A percentile compares a stretch with the other conserved stretches of the same genome.
Evolutionary conservation across 306 rosid genomes (phyloP).

Genomic region (Quercus wislizeni): DNA sequence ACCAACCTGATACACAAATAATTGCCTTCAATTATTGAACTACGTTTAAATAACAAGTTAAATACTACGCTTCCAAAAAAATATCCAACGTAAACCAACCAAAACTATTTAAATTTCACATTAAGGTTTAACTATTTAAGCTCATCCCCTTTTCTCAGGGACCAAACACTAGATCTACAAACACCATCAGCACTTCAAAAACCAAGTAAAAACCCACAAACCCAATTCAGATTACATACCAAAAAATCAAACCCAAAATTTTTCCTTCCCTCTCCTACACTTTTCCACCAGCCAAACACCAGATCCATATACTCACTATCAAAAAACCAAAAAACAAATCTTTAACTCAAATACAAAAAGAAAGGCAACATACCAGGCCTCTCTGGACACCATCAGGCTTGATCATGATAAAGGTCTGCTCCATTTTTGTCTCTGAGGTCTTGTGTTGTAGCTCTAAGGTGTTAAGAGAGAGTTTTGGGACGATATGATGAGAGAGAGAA

Average conservation of each 20-base stretch:
- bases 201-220: neutral
- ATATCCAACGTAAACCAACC: neutral
- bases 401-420: constrained; percentile 86
- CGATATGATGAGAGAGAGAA: neutral
- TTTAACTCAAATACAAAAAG: neutral
- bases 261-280: neutral
- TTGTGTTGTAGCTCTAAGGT: neutral
- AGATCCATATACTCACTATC: neutral
- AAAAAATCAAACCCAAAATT: neutral
- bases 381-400: constrained; percentile 94
- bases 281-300: constrained; percentile 5
- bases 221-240: neutral
- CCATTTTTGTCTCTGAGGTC: constrained; percentile 39
- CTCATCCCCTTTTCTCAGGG: neutral
- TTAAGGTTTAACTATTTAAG: neutral
- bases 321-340: neutral
- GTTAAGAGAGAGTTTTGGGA: neutral
- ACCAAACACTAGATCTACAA: neutral
- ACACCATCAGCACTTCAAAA: neutral
- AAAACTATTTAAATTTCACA: neutral
- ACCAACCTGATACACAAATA: constrained; percentile 57
- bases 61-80: neutral
- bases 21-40: neutral
- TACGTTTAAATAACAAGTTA: neutral
- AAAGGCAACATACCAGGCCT: constrained; percentile 55